A percentile compares a stretch with the other conserved stretches of the same genome.
These are phyloP conservation scores for Suhomyces vadensis DNA, from an alignment of 805 yeast species.

Conservation along the genomic window DNA sequence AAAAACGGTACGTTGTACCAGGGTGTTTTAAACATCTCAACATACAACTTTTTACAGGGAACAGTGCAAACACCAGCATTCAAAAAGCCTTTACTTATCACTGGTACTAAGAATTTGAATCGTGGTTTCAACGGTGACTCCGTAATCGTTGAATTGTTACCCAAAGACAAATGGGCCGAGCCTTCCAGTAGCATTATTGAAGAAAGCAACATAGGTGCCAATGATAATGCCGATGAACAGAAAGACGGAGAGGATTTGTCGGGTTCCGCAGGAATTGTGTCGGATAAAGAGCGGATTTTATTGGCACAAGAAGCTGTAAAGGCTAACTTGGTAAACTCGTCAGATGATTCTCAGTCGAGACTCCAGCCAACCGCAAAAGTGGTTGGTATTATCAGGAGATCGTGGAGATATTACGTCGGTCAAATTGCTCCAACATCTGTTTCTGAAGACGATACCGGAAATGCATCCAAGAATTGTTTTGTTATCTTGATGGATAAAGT, in stretches of 20 bases:
- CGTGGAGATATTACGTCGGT: conserved; percentile 96
- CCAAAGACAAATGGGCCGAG: conserved; percentile 82
- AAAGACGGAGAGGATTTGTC: conserved; percentile 16
- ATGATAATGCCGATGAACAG: conserved; percentile 61
- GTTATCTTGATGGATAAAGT: conserved; percentile 87
- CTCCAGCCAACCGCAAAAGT: conserved; percentile 92
- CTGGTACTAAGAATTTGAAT: conserved; percentile 83
- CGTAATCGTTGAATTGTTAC: conserved; percentile 87
- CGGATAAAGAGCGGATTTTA: conserved; percentile 69
- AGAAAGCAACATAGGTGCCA: conserved; percentile 61
- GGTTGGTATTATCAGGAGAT: conserved; percentile 83
- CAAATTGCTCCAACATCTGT: conserved; percentile 82
- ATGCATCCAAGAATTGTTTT: conserved; percentile 75
- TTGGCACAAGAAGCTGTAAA: conserved; percentile 75
- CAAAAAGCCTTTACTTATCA: conserved; percentile 75
- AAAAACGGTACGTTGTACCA: conserved; percentile 85
- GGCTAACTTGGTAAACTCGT: conserved; percentile 43
- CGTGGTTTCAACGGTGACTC: conserved; percentile 91
- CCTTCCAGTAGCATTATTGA: conserved; percentile 81
- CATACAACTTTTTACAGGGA: conserved; percentile 89
- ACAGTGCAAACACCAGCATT: conserved; percentile 69
- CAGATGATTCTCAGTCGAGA: conserved; percentile 43
- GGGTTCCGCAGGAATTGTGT: conserved; percentile 37
- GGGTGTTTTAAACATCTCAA: conserved; percentile 77
- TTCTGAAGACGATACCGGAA: conserved; percentile 49